phyloP scores from a whole-genome alignment of 1,139 yeast species.

The Petasospora fabianii region DNA sequence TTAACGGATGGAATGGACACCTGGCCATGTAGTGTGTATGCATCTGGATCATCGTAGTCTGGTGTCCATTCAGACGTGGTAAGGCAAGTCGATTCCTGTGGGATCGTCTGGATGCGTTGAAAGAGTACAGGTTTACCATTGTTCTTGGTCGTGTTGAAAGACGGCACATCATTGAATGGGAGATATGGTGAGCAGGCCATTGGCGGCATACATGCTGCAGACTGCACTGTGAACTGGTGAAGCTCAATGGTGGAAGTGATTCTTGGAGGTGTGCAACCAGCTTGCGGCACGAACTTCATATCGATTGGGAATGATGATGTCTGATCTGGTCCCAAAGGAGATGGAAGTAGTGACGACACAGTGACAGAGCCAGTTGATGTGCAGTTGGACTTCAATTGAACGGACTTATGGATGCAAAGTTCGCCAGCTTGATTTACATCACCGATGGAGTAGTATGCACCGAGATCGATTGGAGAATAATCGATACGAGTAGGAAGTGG shows the following conservation, averaged over 20 bases:
- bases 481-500: conserved; percentile 14
- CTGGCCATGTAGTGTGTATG: conserved; percentile 6
- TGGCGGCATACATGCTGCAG: conserved; percentile 14
- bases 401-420: conserved; percentile 15
- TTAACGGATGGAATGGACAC: conserved; percentile 14
- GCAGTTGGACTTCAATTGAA: conserved; percentile 6
- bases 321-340: conserved; percentile 4
- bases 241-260: conserved; percentile 6
- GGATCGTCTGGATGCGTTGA: conserved; percentile 14
- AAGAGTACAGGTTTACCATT: conserved; percentile 1
- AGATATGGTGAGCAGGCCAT: conserved; percentile 1
- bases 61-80: conserved; percentile 18
- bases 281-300: conserved; percentile 11
- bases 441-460: conserved; percentile 12
- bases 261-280: conserved; percentile 2
- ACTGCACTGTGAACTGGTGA: conserved; percentile 16
- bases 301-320: conserved; percentile 12
- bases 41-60: conserved; percentile 11
- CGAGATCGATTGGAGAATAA: conserved; percentile 11
- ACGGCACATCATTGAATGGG: not conserved
- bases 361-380: conserved; percentile 12
- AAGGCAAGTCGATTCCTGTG: not conserved
- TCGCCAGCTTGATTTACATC: conserved; percentile 12
- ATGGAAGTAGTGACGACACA: conserved; percentile 12
- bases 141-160: not conserved